phyloP scores from a whole-genome alignment of 2,329 filamentous ascomycete species.

The Emergomyces pasteurianus region DNA sequence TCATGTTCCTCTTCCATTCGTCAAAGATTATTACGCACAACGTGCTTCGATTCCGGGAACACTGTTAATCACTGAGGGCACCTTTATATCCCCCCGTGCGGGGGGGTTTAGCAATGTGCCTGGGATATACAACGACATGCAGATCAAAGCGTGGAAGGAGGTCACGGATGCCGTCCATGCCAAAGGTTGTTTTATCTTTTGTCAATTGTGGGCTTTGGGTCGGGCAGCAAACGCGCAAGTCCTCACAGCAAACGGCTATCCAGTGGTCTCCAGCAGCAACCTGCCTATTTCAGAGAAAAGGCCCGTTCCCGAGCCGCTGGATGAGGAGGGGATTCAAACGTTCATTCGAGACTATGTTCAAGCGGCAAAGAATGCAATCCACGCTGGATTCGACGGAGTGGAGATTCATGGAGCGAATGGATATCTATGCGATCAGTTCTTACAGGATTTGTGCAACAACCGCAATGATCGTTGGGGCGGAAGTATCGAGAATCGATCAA shows the following conservation, averaged over 20 bases:
- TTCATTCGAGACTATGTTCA: constrained; percentile 32
- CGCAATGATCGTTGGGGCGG: constrained; percentile 42
- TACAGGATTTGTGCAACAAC: constrained; percentile 35
- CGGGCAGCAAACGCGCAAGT: constrained; percentile 37
- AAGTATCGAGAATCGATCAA: constrained; percentile 38
- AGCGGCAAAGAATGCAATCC: constrained; percentile 41
- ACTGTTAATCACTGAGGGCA: constrained; percentile 48
- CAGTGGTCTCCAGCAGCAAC: constrained; percentile 29
- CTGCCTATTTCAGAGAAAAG: constrained; percentile 25
- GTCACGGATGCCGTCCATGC: constrained; percentile 52
- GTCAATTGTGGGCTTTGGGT: constrained; percentile 52
- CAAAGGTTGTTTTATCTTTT: constrained; percentile 48
- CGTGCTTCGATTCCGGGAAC: constrained; percentile 42
- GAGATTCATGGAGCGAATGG: constrained; percentile 41
- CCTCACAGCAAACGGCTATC: not conserved
- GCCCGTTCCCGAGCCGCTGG: constrained; percentile 21
- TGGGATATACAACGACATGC: constrained; percentile 45
- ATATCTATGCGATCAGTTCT: constrained; percentile 42
- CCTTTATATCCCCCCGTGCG: constrained; percentile 36
- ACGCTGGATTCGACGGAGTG: constrained; percentile 42
- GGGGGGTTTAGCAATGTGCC: constrained; percentile 43
- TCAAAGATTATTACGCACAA: constrained; percentile 43
- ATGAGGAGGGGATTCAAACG: constrained; percentile 32
- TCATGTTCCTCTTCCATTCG: constrained; percentile 35
- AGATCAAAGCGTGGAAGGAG: constrained; percentile 48